Base-by-base conservation (phyloP, 2,329 filamentous ascomycete genomes). In the Raffaelea arxii region DNA sequence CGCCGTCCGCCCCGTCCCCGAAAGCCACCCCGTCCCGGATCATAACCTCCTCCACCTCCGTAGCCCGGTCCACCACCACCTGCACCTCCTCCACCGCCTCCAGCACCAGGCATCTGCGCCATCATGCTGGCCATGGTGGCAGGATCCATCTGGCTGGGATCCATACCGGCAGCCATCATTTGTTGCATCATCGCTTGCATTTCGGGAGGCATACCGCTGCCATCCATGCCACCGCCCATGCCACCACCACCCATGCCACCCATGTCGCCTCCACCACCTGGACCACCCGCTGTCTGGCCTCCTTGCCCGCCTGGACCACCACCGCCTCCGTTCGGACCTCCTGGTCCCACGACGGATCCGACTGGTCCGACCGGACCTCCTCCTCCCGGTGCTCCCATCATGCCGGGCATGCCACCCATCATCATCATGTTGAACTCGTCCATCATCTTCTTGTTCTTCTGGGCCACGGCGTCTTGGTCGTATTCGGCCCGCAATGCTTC, bases 401-500 rank as follows among this genome's bases (percentile, higher is more conserved):
- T 65, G 27, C 49, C 53, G 3, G 53, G 53, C 53, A 65, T 64
- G 36, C 70, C 71, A 18, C 67, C 65, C 77, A 82, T 82, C 76
- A 82, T 80, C 77, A 82, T 80, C 62, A 64, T 75, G 56, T 76
- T 77, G 66, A 82, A 77, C 36, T 83, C 79, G 52, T 83, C 78
- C 65, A 82, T 77, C 76, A 83, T 86, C 70, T 91, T 95, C 66
- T 94, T 90, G 55, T 78, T 78, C 53, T 75, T 80, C 46, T 71
- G 68, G 19, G 77, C 74, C 44, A 82, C 74, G 38, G 72, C 70
- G 38, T 82, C 78, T 41, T 84, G 79, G 48, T 78, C 78, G 55
- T 88, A 87, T 55, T 91, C 86, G 54, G 79, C 79, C 18, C 85
- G 78, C 58, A 96, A 74, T 22, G 72, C 73, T 54, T 92, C 82